Base-by-base conservation (phyloP, 495 filamentous ascomycete species). In the Penicillium egyptiacum region DNA sequence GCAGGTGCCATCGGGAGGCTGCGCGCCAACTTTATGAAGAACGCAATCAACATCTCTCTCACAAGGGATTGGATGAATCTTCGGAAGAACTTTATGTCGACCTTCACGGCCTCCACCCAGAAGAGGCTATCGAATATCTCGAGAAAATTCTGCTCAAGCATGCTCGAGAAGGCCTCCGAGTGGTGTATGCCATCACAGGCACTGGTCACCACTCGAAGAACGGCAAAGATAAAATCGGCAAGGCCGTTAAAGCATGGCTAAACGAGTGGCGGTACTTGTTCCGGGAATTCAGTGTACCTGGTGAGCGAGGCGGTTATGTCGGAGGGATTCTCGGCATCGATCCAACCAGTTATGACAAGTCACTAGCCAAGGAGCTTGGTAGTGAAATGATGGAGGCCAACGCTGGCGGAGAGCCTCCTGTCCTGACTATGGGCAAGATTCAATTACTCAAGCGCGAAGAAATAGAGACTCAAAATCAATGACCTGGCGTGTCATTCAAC, bases 121-220 rank as follows among this genome's bases (percentile, higher is more conserved):
- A 97, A 62, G 95, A 99, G 80, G 95, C 92, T 9, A 90, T 96
- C 44, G 90, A 94, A 63, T 98, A 97, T 64, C 83, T 99, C 4
- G 91, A 96, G 70, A 83, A 85, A 37, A 86, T 95, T 17, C 84
- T 98, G 35, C 76, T 90, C 31, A 90, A 94, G 66, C 91, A 97
- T 58, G 79, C 75, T 8, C 66, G 82, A 57, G 80, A 84, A 47
- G 87, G 88, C 49, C 77, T 75, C 43, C 80, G 81, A n/a, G 87
- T 92, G 3, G 82, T 98, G 28, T 99, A 98, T 64, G 92, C 91
- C 45, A 98, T 98, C 65, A 96, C 91, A 4, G 94, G 94, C 55
- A 97, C 94, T 7, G 93, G 93, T 10, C 95, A 99, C 64, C 95
- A 98, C 68, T 96, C 91, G 61, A 98, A 98, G 78, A 94, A 96